Percentiles rank a stretch among this genome's conserved stretches.
Evolutionary conservation across 148 eudicot genomes (phyloP).

Genomic region (Rhododendron ovatum): DNA sequence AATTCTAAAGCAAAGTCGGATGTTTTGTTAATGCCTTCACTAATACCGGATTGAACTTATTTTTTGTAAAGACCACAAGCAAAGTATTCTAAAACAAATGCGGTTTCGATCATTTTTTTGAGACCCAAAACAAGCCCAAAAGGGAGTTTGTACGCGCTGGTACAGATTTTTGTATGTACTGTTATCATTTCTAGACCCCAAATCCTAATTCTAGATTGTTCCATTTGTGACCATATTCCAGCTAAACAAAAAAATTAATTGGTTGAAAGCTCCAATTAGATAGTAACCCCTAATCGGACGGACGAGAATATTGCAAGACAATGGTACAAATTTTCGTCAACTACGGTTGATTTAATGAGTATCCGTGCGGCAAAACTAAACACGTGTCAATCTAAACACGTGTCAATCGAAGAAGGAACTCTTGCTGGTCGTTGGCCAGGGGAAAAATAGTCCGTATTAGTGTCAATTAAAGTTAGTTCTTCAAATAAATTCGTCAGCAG

Average conservation of each 20-base stretch:
- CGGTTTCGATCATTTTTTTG: too few relatives aligned
- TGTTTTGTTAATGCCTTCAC: too few relatives aligned
- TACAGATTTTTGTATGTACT: too few relatives aligned
- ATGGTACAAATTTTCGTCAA: neutral
- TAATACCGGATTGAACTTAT: too few relatives aligned
- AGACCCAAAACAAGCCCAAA: too few relatives aligned
- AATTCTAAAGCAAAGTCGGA: too few relatives aligned
- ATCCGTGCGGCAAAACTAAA: neutral
- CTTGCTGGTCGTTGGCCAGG: neutral
- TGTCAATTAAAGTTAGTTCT: neutral
- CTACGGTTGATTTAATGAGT: neutral
- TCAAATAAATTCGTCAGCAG: neutral
- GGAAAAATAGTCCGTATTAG: neutral
- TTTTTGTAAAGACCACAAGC: too few relatives aligned
- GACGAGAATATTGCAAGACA: neutral
- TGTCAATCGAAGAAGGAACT: neutral
- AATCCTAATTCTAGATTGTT: slow-evolving; percentile 18
- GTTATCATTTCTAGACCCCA: too few relatives aligned
- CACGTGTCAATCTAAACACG: too few relatives aligned
- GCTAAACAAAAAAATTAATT: neutral
- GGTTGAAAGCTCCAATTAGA: neutral
- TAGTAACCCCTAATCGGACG: slow-evolving; percentile 2
- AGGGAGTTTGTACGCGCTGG: too few relatives aligned
- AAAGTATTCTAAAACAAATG: too few relatives aligned
- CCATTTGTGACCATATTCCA: slow-evolving; percentile 6